phyloP scores from a whole-genome alignment of 1,284 basidiomycete genomes.

The Trichosporon ovoides region DNA sequence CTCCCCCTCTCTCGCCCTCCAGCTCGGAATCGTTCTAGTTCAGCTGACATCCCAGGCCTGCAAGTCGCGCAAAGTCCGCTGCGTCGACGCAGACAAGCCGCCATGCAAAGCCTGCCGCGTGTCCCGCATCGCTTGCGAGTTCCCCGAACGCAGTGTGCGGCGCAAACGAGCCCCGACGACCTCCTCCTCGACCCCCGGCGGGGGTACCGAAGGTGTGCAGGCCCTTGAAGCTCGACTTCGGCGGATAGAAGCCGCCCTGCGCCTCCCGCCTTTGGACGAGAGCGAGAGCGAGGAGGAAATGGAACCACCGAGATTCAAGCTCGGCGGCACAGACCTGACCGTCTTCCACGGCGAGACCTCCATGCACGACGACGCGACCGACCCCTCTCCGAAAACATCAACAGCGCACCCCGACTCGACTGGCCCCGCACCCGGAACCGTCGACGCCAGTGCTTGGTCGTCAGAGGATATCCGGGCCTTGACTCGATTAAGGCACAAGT shows the following conservation, averaged over 20 bases:
- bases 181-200: background rate
- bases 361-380: conserved; percentile 17
- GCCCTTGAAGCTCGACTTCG: conserved; percentile 19
- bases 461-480: conserved; percentile 17
- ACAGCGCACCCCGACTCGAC: conserved; percentile 3
- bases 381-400: conserved; percentile 7
- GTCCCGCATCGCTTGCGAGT: conserved; percentile 22
- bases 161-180: conserved; percentile 2
- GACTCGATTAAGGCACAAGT: conserved; percentile 22
- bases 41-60: conserved; percentile 18
- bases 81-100: conserved; percentile 22
- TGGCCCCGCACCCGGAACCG: background rate
- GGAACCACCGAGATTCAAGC: conserved; percentile 22
- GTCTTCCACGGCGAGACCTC: conserved; percentile 21
- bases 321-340: conserved; percentile 18
- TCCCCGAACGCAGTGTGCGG: conserved; percentile 16
- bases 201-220: background rate
- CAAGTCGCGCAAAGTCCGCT: conserved; percentile 25
- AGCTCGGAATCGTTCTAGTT: background rate
- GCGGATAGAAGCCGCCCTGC: conserved; percentile 21
- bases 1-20: background rate
- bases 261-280: conserved; percentile 11
- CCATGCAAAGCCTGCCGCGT: conserved; percentile 24
- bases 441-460: conserved; percentile 16
- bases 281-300: conserved; percentile 12